Evolutionary conservation across 768 basidiomycete species (phyloP).

Genomic region (Pulveroboletus frians): DNA sequence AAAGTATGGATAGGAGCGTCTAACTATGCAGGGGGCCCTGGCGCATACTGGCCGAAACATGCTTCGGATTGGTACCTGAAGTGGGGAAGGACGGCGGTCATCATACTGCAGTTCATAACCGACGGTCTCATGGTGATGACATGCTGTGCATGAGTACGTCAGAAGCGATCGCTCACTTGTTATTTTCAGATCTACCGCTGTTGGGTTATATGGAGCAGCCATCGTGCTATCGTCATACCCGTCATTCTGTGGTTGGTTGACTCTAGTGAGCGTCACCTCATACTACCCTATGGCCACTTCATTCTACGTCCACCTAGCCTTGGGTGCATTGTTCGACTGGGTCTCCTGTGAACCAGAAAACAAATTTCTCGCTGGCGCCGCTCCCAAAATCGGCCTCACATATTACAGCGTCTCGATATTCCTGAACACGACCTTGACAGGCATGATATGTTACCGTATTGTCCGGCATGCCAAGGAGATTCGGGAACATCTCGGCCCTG

Average conservation of each 20-base stretch:
- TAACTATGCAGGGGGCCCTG: slow-evolving; percentile 33
- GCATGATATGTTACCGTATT: slow-evolving; percentile 20
- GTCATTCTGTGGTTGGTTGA: slow-evolving; percentile 20
- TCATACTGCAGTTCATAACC: slow-evolving; percentile 32
- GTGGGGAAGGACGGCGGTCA: slow-evolving; percentile 20
- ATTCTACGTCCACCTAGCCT: slow-evolving; percentile 6
- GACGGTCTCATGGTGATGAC: slow-evolving; percentile 27
- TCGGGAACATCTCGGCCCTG: slow-evolving; percentile 9
- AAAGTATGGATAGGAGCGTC: slow-evolving; percentile 34
- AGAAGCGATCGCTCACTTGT: neutral
- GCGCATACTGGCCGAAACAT: slow-evolving; percentile 26
- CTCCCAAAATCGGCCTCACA: slow-evolving; percentile 9
- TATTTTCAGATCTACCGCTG: slow-evolving; percentile 37
- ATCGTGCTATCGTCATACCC: slow-evolving; percentile 11
- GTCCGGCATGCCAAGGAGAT: slow-evolving; percentile 6
- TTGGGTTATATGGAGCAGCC: slow-evolving; percentile 30
- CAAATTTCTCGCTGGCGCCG: slow-evolving; percentile 12
- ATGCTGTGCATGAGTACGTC: neutral
- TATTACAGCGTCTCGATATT: slow-evolving; percentile 17
- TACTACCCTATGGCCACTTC: neutral
- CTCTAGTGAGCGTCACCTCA: slow-evolving; percentile 11
- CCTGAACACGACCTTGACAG: slow-evolving; percentile 17
- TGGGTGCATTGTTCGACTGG: slow-evolving; percentile 14
- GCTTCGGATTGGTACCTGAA: slow-evolving; percentile 26
- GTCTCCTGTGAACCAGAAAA: slow-evolving; percentile 12